Conservation (phyloP, 108 stramenopile species). For the Pseudonitzschia multiseries region DNA sequence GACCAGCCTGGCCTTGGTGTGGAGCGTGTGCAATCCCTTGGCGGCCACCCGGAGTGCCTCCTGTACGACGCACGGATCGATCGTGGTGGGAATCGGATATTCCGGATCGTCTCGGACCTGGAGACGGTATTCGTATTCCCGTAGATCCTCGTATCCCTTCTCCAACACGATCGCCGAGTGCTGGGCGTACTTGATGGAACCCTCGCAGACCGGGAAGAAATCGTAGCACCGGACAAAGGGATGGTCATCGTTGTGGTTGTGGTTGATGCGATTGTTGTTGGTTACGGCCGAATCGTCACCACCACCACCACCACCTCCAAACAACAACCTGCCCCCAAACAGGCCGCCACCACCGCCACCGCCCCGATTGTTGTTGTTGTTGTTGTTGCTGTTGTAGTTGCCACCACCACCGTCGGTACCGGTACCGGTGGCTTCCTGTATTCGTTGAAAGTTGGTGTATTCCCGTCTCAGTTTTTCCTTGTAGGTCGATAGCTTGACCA, state of each 20-base stretch:
- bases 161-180: conserved; percentile 78
- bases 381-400: background rate
- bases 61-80: background rate
- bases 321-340: background rate
- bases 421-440: background rate
- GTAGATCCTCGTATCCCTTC: conserved; percentile 69
- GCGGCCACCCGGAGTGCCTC: conserved; percentile 37
- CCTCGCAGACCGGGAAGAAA: conserved; percentile 49
- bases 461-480: conserved; percentile 14
- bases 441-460: background rate
- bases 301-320: background rate
- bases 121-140: conserved; percentile 48
- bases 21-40: conserved; percentile 66
- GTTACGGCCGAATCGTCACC: background rate
- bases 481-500: conserved; percentile 1
- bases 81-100: conserved; percentile 45
- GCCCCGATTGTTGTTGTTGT: background rate
- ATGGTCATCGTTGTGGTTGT: background rate
- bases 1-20: conserved; percentile 59
- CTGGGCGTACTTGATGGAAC: conserved; percentile 26
- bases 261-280: conserved; percentile 11
- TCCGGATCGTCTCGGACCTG: conserved; percentile 53
- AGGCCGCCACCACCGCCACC: no score
- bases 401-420: background rate
- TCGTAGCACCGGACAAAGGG: conserved; percentile 52